Conservation (phyloP, 345 rosid species). For the Pelargonium nanum region DNA sequence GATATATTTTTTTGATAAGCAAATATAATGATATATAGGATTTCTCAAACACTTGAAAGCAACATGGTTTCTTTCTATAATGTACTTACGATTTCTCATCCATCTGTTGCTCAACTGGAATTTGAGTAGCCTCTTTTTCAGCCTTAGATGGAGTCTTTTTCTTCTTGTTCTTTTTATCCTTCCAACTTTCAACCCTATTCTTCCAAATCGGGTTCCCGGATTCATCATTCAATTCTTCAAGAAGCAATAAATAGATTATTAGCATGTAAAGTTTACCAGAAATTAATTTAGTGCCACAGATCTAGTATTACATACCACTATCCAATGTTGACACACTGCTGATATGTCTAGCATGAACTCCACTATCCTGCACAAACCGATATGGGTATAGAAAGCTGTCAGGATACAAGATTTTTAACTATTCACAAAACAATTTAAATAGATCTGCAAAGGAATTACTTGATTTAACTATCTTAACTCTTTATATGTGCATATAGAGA, state of each 20-base stretch:
- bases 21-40: too few relatives aligned
- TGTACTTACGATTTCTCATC: slow-evolving; percentile 58
- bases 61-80: background rate
- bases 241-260: slow-evolving; percentile 9
- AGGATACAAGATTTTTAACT: background rate
- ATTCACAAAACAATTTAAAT: background rate
- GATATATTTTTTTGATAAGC: too few relatives aligned
- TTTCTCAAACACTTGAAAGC: too few relatives aligned
- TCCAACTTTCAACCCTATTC: slow-evolving; percentile 95
- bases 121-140: slow-evolving; percentile 40
- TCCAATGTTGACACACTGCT: slow-evolving; percentile 83
- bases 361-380: slow-evolving; percentile 50
- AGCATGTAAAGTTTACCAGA: slow-evolving; percentile 1
- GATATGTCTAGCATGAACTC: slow-evolving; percentile 85
- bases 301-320: slow-evolving; percentile 48
- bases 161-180: slow-evolving; percentile 87
- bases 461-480: too few relatives aligned
- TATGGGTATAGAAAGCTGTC: slow-evolving; percentile 5
- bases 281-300: slow-evolving; percentile 3
- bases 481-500: too few relatives aligned
- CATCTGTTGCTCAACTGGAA: slow-evolving; percentile 84
- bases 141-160: slow-evolving; percentile 46
- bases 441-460: too few relatives aligned
- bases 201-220: slow-evolving; percentile 92
- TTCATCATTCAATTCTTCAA: slow-evolving; percentile 70